Evolutionary conservation across 169 alveolate genomes (phyloP).

Genomic region (Plasmodium inui): DNA sequence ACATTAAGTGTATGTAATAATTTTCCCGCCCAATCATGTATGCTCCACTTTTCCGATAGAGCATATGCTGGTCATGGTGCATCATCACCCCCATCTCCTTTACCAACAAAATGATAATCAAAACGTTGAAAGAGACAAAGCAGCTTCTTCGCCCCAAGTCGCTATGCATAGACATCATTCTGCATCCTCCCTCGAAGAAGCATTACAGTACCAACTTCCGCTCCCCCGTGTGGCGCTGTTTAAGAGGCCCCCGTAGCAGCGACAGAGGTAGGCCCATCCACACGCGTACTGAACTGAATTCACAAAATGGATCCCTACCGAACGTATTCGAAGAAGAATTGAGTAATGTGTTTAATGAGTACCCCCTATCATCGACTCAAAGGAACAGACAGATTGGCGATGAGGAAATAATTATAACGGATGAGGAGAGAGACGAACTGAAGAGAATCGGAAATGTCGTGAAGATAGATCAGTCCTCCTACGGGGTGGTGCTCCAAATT

Average conservation of each 20-base stretch:
- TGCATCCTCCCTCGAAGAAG: neutral
- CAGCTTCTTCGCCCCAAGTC: neutral
- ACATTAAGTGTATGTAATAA: neutral
- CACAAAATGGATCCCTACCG: neutral
- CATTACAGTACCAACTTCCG: neutral
- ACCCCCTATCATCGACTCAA: neutral
- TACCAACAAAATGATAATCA: neutral
- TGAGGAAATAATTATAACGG: slow-evolving; percentile 42
- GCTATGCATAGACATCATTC: neutral
- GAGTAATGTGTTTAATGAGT: slow-evolving; percentile 29
- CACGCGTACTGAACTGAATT: neutral
- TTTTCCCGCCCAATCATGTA: neutral
- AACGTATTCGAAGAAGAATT: slow-evolving; percentile 53
- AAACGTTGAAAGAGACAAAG: neutral
- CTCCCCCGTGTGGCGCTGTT: neutral
- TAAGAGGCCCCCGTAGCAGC: neutral
- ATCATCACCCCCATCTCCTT: neutral
- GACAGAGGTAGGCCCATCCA: neutral
- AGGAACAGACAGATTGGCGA: neutral
- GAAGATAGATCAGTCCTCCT: slow-evolving; percentile 9
- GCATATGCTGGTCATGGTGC: neutral
- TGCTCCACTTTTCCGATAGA: neutral
- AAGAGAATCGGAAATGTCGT: slow-evolving; percentile 29
- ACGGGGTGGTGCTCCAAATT: slow-evolving; percentile 52
- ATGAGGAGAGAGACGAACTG: neutral